Evolutionary conservation across 371 early-diverging fungal genomes (phyloP).

Genomic region (Haplosporangium sp.): DNA sequence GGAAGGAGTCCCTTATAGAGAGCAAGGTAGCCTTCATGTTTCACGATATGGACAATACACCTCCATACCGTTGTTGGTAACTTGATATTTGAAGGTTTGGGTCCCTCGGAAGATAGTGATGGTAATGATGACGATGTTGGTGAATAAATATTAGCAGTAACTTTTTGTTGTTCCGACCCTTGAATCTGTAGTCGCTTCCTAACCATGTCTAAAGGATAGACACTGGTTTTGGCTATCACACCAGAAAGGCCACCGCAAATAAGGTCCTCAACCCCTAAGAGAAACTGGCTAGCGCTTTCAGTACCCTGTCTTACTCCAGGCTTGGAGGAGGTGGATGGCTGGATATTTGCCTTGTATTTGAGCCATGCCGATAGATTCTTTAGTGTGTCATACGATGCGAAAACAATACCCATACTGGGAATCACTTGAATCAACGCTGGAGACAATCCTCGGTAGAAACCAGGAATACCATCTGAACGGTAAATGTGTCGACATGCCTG

Average conservation of each 20-base stretch:
- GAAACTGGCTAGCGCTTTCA: slow-evolving; percentile 19
- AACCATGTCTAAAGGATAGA: slow-evolving; percentile 94
- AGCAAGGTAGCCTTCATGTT: slow-evolving; percentile 82
- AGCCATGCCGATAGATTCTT: slow-evolving; percentile 60
- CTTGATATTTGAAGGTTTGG: slow-evolving; percentile 55
- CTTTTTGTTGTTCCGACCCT: slow-evolving; percentile 35
- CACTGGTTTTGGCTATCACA: slow-evolving; percentile 81
- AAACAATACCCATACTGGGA: slow-evolving; percentile 93
- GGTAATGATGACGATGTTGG: slow-evolving; percentile 33
- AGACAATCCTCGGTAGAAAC: slow-evolving; percentile 90
- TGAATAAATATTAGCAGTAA: slow-evolving; percentile 7
- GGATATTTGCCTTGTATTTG: slow-evolving; percentile 10
- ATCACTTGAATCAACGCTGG: slow-evolving; percentile 90
- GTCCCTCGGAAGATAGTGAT: slow-evolving; percentile 15
- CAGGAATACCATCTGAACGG: slow-evolving; percentile 77
- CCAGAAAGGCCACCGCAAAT: slow-evolving; percentile 90
- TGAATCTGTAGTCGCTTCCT: slow-evolving; percentile 78
- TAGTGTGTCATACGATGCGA: slow-evolving; percentile 78
- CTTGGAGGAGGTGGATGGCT: not conserved
- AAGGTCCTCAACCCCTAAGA: slow-evolving; percentile 70
- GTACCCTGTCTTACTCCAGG: not conserved
- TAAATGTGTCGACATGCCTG: slow-evolving; percentile 76
- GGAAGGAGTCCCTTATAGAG: slow-evolving; percentile 92
- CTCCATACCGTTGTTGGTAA: slow-evolving; percentile 61
- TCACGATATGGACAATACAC: slow-evolving; percentile 71